A percentile compares a stretch with the other conserved stretches of the same genome.
phyloP scores from a whole-genome alignment of 257 asterid species.

The Scutellaria barbata region DNA sequence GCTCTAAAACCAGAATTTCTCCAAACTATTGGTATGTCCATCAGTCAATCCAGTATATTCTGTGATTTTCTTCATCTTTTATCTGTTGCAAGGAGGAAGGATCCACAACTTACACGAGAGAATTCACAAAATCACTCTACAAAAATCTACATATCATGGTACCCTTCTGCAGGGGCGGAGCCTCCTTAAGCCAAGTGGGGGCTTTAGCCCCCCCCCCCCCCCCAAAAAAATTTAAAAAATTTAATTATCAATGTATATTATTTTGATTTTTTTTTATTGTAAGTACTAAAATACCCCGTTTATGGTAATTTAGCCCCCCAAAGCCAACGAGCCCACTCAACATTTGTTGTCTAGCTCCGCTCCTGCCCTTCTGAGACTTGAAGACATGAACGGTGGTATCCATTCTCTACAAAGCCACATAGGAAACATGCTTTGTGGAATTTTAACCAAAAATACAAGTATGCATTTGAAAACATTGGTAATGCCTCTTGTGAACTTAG shows the following conservation, averaged over 20 bases:
- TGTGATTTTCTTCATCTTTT: background rate
- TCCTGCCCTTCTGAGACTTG: background rate
- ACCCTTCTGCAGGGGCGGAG: too few relatives aligned
- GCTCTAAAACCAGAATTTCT: conserved; percentile 14
- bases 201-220: too few relatives aligned
- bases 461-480: background rate
- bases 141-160: background rate
- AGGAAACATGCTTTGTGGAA: background rate
- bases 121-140: background rate
- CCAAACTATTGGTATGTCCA: background rate
- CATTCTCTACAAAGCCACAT: background rate
- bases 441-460: background rate
- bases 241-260: too few relatives aligned
- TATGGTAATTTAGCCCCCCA: too few relatives aligned
- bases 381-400: background rate
- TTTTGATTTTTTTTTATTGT: too few relatives aligned
- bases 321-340: too few relatives aligned
- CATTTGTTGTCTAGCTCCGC: too few relatives aligned
- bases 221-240: too few relatives aligned
- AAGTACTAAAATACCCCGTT: too few relatives aligned
- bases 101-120: background rate
- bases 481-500: background rate
- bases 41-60: conserved; percentile 21
- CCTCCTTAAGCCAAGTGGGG: too few relatives aligned
- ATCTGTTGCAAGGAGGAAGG: background rate